These are phyloP conservation scores for Solanum sitiens DNA, from an alignment of 257 asterid species.

Conservation along the genomic window DNA sequence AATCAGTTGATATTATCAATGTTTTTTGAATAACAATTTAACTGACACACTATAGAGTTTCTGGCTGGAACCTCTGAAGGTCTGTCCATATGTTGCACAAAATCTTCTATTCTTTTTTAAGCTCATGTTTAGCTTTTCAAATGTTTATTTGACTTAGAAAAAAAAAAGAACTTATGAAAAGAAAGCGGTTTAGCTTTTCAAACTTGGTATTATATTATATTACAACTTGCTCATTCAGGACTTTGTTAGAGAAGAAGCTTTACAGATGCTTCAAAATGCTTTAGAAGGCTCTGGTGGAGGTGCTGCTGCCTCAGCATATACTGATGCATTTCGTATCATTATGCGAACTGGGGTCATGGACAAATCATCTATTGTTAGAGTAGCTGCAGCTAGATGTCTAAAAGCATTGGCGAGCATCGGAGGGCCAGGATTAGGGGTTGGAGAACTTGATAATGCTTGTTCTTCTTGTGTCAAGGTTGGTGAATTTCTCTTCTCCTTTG, in stretches of 20 bases:
- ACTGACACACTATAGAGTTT: neutral
- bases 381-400: slow-evolving; percentile 95
- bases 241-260: slow-evolving; percentile 90
- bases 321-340: slow-evolving; percentile 82
- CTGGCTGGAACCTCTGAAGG: neutral
- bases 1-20: neutral
- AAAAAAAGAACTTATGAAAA: neutral
- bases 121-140: neutral
- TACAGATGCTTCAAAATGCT: slow-evolving; percentile 95
- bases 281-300: slow-evolving; percentile 89
- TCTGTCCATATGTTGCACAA: neutral
- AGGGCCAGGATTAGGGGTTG: slow-evolving; percentile 86
- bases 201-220: slow-evolving; percentile 5
- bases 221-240: slow-evolving; percentile 45
- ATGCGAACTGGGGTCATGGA: slow-evolving; percentile 74
- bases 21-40: neutral
- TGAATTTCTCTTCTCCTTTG: neutral
- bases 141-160: neutral
- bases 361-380: slow-evolving; percentile 74
- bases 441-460: slow-evolving; percentile 76
- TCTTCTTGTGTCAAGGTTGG: slow-evolving; percentile 85
- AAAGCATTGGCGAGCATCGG: slow-evolving; percentile 89
- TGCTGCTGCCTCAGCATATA: slow-evolving; percentile 69
- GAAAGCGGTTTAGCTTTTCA: neutral
- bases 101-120: neutral